Percentiles rank a stretch among this genome's conserved stretches.
These are phyloP conservation scores for Ceratocystis huliohia DNA, from an alignment of 2,329 filamentous ascomycete genomes.

Conservation along the genomic window DNA sequence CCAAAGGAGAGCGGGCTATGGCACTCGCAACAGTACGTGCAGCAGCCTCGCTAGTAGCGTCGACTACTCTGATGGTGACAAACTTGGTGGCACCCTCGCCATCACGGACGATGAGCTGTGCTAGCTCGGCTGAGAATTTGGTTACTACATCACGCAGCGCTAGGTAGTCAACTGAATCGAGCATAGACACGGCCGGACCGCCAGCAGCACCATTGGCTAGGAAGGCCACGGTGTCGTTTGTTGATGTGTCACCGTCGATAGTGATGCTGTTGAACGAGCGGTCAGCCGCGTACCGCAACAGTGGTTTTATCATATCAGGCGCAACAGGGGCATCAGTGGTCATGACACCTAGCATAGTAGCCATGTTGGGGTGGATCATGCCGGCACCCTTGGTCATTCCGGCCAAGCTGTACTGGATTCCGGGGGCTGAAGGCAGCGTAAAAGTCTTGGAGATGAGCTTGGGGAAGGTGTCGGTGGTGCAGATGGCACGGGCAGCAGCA, in stretches of 20 bases:
- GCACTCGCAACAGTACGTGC: constrained; percentile 72
- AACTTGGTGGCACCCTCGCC: constrained; percentile 98
- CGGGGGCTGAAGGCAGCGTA: constrained; percentile 58
- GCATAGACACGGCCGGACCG: constrained; percentile 47
- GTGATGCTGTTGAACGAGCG: constrained; percentile 94
- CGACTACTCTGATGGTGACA: constrained; percentile 75
- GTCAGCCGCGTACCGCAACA: constrained; percentile 63
- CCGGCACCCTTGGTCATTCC: constrained; percentile 97
- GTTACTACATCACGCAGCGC: constrained; percentile 60
- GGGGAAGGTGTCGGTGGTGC: constrained; percentile 96
- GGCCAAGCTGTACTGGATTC: constrained; percentile 66
- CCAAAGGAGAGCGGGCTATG: constrained; percentile 81
- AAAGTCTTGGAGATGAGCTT: constrained; percentile 84
- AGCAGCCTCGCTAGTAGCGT: constrained; percentile 54
- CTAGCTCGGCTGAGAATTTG: constrained; percentile 67
- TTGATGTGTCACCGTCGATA: constrained; percentile 92
- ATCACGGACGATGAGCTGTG: constrained; percentile 87
- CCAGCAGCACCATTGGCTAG: constrained; percentile 92
- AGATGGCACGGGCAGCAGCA: constrained; percentile 75
- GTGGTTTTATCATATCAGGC: constrained; percentile 49
- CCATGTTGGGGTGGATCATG: constrained; percentile 99
- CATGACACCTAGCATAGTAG: constrained; percentile 80
- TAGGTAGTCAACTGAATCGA: constrained; percentile 48
- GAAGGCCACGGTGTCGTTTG: constrained; percentile 88
- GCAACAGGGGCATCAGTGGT: constrained; percentile 81